Conservation (phyloP, 805 yeast species). For the Sugiyamaella chiloensis region DNA sequence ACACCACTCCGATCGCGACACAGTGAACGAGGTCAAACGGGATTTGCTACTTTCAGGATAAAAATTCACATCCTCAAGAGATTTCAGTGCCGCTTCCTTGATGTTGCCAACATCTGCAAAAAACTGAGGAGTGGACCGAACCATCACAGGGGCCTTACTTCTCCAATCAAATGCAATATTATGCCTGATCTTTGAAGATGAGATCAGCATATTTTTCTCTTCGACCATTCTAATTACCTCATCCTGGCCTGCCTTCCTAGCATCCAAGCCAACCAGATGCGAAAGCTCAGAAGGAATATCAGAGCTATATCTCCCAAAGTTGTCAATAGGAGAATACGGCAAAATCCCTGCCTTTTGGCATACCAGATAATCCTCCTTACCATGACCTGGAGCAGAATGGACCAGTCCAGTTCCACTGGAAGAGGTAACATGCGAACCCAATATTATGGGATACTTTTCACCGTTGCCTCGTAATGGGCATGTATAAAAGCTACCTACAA, state of each 20-base stretch:
- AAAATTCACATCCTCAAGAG: constrained; percentile 64
- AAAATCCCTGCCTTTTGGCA: constrained; percentile 56
- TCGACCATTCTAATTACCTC: constrained; percentile 45
- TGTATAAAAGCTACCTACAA: constrained; percentile 45
- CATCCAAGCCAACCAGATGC: constrained; percentile 56
- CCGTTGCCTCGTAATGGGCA: constrained; percentile 48
- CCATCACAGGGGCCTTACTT: constrained; percentile 90
- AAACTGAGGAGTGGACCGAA: constrained; percentile 96
- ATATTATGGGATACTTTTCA: constrained; percentile 54
- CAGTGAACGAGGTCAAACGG: constrained; percentile 68
- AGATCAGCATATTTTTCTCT: constrained; percentile 44
- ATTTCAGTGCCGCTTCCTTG: constrained; percentile 56
- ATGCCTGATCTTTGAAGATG: constrained; percentile 54
- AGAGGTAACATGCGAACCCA: constrained; percentile 78
- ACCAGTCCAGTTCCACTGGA: constrained; percentile 92
- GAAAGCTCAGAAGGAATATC: constrained; percentile 6
- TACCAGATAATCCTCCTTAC: constrained; percentile 82
- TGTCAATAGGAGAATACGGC: constrained; percentile 76
- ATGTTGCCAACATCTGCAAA: constrained; percentile 81
- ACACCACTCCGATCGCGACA: constrained; percentile 91
- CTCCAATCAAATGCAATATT: constrained; percentile 98
- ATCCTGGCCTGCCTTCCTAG: constrained; percentile 56
- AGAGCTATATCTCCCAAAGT: constrained; percentile 55
- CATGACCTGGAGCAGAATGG: constrained; percentile 98
- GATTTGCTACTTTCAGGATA: constrained; percentile 69